Evolutionary conservation across 345 rosid species (phyloP), one percentile per base, ranked within the genome.

Genomic region (Cardamine occulta): DNA sequence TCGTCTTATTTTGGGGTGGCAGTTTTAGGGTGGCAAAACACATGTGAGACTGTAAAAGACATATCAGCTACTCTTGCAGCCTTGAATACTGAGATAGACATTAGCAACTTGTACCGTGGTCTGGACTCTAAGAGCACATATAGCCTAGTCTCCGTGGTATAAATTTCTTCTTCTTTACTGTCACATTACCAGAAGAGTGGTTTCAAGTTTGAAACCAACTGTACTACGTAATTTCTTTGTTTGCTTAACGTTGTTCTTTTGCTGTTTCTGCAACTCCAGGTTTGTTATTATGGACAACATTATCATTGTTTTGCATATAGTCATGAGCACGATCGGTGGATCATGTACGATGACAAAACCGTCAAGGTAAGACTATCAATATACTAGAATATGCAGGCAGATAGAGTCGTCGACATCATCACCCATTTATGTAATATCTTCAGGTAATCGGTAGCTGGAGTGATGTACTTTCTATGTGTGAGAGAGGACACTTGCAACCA

Each of bases 21-120:
- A 95, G 98, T 95, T 82, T 72, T 95, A 65, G 99, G 99, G 73
- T 95, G 99, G 99, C 94, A 90, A 84, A 92, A 86, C 72, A 89
- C 99, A 45, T 86, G 97, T 32, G 99, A 95, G 82, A 85, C 76
- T 75, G 89, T 84, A 48, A 86, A 86, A 62, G 94, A 95, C 82
- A 92, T 95, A 80, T 84, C 83, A 70, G 97, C 91, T 68, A 95
- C 99, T 42, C 79, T 95, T 79, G 84, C 90, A 47, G 90, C 93
- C 59, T 80, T 95, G 48, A 82, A 74, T 75, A 85, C 93, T 5
- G 96, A 90, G 83, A 88, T 92, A 70, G 98, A 95, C 84, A 82
- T 95, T 75, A 86, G 96, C 47, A 81, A 82, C 78, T 88, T 92
- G 57, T 95, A 90, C 80, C 90, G 88, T 66, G 97, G 96, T 73